A percentile compares a stretch with the other conserved stretches of the same genome.
These are phyloP conservation scores for Podaxis sp. DNA, from an alignment of 768 basidiomycete species.

Conservation along the genomic window DNA sequence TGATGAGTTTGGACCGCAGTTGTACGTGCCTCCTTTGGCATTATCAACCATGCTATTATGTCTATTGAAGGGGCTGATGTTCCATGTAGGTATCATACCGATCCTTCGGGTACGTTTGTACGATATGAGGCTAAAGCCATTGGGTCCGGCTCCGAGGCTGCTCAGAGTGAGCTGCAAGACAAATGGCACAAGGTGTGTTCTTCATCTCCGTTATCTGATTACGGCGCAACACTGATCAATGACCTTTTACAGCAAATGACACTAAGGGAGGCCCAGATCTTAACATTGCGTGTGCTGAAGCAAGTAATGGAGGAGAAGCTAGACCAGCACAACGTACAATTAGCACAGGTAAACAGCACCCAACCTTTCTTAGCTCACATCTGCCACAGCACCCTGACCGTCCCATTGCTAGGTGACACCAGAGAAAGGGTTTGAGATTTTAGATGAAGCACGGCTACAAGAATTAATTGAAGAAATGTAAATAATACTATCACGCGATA, in stretches of 20 bases:
- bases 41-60: not conserved
- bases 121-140: slow-evolving; percentile 98
- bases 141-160: slow-evolving; percentile 96
- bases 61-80: not conserved
- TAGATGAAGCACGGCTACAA: slow-evolving; percentile 78
- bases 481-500: slow-evolving; percentile 20
- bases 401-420: slow-evolving; percentile 60
- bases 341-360: slow-evolving; percentile 70
- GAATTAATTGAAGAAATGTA: slow-evolving; percentile 82
- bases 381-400: slow-evolving; percentile 4
- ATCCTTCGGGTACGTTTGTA: slow-evolving; percentile 97
- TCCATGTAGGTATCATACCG: slow-evolving; percentile 81
- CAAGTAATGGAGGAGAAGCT: slow-evolving; percentile 99
- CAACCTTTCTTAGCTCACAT: slow-evolving; percentile 5
- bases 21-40: slow-evolving; percentile 49
- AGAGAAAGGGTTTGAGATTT: slow-evolving; percentile 82
- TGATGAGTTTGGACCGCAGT: slow-evolving; percentile 92
- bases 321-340: slow-evolving; percentile 97
- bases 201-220: not conserved
- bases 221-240: not conserved
- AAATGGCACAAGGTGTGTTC: slow-evolving; percentile 85
- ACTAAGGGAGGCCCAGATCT: slow-evolving; percentile 77
- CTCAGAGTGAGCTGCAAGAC: slow-evolving; percentile 94
- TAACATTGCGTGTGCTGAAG: slow-evolving; percentile 88
- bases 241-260: slow-evolving; percentile 72